Percentiles rank a stretch among this genome's conserved stretches.
These are phyloP conservation scores for Penicillium sp. DNA, from an alignment of 2,329 filamentous ascomycete species.

Conservation along the genomic window DNA sequence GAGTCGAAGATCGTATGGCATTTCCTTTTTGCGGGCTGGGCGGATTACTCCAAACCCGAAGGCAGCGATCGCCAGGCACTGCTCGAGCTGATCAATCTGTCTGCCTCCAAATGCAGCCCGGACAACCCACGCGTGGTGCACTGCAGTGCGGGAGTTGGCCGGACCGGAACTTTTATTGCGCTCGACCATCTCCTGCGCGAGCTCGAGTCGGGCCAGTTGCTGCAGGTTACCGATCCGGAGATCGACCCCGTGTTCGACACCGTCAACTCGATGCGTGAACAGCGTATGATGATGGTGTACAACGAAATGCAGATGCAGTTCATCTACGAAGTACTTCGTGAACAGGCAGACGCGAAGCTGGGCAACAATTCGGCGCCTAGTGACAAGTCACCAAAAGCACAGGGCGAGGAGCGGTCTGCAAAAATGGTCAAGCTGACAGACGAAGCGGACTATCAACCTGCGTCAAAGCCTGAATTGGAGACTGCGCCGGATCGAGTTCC, in stretches of 20 bases:
- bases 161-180: constrained; percentile 92
- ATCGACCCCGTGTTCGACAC: constrained; percentile 72
- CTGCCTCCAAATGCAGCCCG: constrained; percentile 44
- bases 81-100: constrained; percentile 50
- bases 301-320: constrained; percentile 80
- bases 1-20: constrained; percentile 72
- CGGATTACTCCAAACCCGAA: constrained; percentile 80
- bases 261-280: constrained; percentile 77
- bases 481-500: constrained; percentile 21
- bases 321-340: constrained; percentile 80
- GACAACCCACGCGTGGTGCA: constrained; percentile 77
- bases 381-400: constrained; percentile 18
- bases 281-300: constrained; percentile 95
- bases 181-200: constrained; percentile 88
- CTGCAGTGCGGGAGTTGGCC: constrained; percentile 88
- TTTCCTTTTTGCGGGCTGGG: constrained; percentile 82
- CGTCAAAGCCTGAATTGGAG: constrained; percentile 39
- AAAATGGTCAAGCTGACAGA: constrained; percentile 36
- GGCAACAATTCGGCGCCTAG: constrained; percentile 21
- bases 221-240: constrained; percentile 46
- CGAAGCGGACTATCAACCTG: constrained; percentile 28
- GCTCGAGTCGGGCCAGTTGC: constrained; percentile 69
- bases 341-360: constrained; percentile 44
- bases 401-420: constrained; percentile 31
- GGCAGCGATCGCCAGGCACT: constrained; percentile 51